These are phyloP conservation scores for Sistotremastrum suecicum DNA, from an alignment of 768 basidiomycete species.

Conservation along the genomic window DNA sequence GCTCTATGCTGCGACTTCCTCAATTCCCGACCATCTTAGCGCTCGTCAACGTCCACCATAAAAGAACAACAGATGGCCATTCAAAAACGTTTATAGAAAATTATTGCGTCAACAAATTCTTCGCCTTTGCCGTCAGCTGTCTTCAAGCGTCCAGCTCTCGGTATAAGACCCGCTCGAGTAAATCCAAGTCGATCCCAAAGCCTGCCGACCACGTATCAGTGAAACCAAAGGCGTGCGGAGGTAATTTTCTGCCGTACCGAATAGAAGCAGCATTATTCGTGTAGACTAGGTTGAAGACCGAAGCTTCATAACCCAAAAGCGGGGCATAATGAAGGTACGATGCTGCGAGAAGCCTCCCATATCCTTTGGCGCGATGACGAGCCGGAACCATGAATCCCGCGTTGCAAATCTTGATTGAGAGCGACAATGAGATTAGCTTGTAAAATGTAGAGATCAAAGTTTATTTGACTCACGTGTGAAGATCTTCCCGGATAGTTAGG, in stretches of 20 bases:
- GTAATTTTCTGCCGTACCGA: conserved; percentile 22
- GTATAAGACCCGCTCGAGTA: conserved; percentile 62
- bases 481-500: conserved; percentile 86
- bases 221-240: neutral
- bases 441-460: neutral
- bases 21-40: no score
- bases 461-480: conserved; percentile 54
- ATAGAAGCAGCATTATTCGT: conserved; percentile 68
- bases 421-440: neutral
- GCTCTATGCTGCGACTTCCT: no score
- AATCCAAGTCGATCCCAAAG: conserved; percentile 83
- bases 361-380: conserved; percentile 43
- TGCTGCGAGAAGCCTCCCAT: conserved; percentile 57
- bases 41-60: no score
- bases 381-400: conserved; percentile 76
- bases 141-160: conserved; percentile 58
- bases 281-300: conserved; percentile 88
- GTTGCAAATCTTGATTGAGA: conserved; percentile 56
- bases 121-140: conserved; percentile 58
- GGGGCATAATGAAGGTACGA: conserved; percentile 78
- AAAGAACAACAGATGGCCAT: no score
- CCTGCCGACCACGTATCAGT: conserved; percentile 18
- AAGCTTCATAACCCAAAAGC: conserved; percentile 56
- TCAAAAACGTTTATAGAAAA: conserved; percentile 65
- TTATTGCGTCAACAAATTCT: conserved; percentile 80